Percentiles rank a stretch among this genome's conserved stretches.
These are phyloP conservation scores for Cephaloascus fragrans DNA, from an alignment of 805 yeast genomes.

Conservation along the genomic window DNA sequence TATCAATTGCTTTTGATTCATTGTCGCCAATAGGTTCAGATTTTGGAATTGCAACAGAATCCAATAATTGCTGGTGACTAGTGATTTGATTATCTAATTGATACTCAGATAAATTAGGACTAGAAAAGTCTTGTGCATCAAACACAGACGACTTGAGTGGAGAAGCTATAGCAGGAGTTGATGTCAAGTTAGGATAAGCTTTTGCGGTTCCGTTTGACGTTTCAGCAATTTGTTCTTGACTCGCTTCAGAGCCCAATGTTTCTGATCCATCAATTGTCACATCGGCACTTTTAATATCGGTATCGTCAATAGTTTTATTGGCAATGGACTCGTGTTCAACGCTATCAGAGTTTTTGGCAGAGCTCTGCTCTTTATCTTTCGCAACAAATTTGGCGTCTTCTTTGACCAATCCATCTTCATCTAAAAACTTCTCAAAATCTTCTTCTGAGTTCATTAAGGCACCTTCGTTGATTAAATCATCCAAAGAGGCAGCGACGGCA, in stretches of 20 bases:
- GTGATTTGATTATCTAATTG: constrained; percentile 29
- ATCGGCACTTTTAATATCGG: not conserved
- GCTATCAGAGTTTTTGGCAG: not conserved
- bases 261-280: not conserved
- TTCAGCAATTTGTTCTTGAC: too few species aligned
- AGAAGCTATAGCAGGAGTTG: not conserved
- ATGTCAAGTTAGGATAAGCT: not conserved
- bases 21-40: not conserved
- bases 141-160: not conserved
- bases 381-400: constrained; percentile 20
- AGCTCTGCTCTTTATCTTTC: constrained; percentile 12
- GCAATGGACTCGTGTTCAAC: not conserved
- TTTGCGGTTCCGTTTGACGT: too few species aligned
- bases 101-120: constrained; percentile 34
- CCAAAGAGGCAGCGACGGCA: constrained; percentile 42
- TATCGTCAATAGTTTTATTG: not conserved
- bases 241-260: too few species aligned
- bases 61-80: constrained; percentile 23
- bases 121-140: constrained; percentile 16
- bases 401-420: constrained; percentile 43
- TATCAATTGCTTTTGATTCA: not conserved
- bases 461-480: constrained; percentile 38
- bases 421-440: constrained; percentile 41
- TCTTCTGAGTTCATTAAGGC: constrained; percentile 40
- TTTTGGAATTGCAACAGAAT: constrained; percentile 12